Evolutionary conservation across 225 moss, liverwort and hornwort species (phyloP).

Genomic region (Lunularia cruciata): DNA sequence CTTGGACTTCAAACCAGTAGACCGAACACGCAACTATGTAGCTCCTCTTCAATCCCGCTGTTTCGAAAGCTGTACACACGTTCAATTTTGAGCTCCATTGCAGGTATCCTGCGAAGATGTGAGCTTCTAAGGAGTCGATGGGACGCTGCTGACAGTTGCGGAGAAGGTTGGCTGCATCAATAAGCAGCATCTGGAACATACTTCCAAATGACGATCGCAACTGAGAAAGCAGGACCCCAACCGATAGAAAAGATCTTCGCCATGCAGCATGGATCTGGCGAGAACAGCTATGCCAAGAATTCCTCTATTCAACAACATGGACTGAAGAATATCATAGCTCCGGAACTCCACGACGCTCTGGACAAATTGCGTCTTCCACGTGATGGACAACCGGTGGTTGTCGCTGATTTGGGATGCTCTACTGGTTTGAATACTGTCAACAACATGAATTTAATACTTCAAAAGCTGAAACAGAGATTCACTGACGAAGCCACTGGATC

Average conservation of each 20-base stretch:
- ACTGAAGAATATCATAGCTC: neutral
- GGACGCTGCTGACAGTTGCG: neutral
- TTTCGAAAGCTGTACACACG: too few relatives aligned
- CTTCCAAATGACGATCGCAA: slow-evolving; percentile 1
- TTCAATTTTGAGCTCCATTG: neutral
- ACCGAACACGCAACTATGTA: neutral
- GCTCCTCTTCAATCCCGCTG: neutral
- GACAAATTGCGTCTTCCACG: neutral
- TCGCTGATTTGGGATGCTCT: slow-evolving; percentile 34
- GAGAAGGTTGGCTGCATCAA: slow-evolving; percentile 5
- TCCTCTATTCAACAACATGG: slow-evolving; percentile 2
- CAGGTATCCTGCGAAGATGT: too few relatives aligned
- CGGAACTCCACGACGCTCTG: slow-evolving; percentile 2
- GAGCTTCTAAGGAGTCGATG: neutral
- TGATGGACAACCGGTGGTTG: slow-evolving; percentile 9
- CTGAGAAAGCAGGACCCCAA: neutral
- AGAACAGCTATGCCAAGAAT: slow-evolving; percentile 19
- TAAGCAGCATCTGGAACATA: neutral
- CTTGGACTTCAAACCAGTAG: neutral
- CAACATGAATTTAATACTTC: slow-evolving; percentile 13
- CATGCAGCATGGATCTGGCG: slow-evolving; percentile 6
- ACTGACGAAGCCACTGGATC: slow-evolving; percentile 3
- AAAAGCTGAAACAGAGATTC: slow-evolving; percentile 2
- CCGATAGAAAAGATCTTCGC: slow-evolving; percentile 10
- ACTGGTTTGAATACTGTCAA: slow-evolving; percentile 19